These are phyloP conservation scores for Aspergillus luchuensis DNA, from an alignment of 2,329 filamentous ascomycete genomes.

Conservation along the genomic window DNA sequence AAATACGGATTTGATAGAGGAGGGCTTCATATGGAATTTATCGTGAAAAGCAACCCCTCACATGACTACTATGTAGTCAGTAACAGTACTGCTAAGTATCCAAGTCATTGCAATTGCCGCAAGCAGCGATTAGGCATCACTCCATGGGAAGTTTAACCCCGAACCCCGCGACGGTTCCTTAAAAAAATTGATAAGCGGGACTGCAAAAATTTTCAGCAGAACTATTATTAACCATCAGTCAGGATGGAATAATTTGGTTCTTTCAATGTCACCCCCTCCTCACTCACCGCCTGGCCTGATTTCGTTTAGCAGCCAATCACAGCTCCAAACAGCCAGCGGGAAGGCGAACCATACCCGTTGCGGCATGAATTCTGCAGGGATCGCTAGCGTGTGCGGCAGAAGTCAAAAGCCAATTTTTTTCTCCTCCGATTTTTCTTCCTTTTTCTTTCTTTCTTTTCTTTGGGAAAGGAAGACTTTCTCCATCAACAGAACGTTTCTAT, in stretches of 20 bases:
- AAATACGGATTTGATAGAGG: too few species aligned
- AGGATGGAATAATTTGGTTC: slow-evolving; percentile 11
- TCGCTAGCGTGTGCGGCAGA: slow-evolving; percentile 27
- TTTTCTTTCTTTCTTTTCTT: slow-evolving; percentile 53
- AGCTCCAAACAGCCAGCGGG: not conserved
- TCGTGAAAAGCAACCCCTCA: too few species aligned
- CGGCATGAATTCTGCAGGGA: slow-evolving; percentile 19
- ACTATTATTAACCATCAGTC: slow-evolving; percentile 4
- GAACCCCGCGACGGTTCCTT: too few species aligned
- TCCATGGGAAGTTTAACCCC: too few species aligned
- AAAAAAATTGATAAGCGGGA: too few species aligned
- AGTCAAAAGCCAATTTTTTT: slow-evolving; percentile 35
- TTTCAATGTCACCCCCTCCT: slow-evolving; percentile 6
- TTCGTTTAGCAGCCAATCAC: slow-evolving; percentile 38
- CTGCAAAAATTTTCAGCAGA: too few species aligned
- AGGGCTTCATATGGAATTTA: too few species aligned
- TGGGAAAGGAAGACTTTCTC: slow-evolving; percentile 62
- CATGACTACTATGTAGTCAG: too few species aligned
- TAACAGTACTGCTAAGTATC: too few species aligned
- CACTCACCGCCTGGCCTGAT: slow-evolving; percentile 27
- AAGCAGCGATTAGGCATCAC: too few species aligned
- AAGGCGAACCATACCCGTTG: slow-evolving; percentile 26
- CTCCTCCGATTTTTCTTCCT: slow-evolving; percentile 34
- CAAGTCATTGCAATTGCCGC: too few species aligned
- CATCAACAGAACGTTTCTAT: slow-evolving; percentile 56